Base-by-base conservation (phyloP, 768 basidiomycete genomes). In the Mycena floridula region DNA sequence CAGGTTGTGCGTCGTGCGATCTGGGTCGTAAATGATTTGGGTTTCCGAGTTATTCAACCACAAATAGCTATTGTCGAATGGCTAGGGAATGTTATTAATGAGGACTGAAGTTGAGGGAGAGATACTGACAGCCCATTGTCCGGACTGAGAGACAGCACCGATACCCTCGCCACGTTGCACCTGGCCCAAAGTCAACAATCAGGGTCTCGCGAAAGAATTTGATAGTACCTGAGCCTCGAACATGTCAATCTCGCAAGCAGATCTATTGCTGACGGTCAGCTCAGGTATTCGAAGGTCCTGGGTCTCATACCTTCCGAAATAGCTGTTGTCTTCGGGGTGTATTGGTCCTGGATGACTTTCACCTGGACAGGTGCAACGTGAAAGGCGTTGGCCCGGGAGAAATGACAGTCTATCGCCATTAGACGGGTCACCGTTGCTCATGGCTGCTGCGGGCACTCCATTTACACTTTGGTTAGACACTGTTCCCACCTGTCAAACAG, bases 181-280 rank as follows among this genome's bases (percentile, higher is more conserved):
- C 7, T 53, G 52, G 47, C 61, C 79, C 64, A 85, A 81, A 8
- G 64, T 93, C 92, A 46, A 95, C 82, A 37, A 95, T 59, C 60
- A 94, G 92, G 41, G 94, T 93, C 61, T 94, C 91, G 1, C 92
- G n/a, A 92, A 4, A 91, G 89, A 3, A 83, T 63, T n/a, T n/a
- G n/a, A n/a, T n/a, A n/a, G n/a, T n/a, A n/a, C n/a, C n/a, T n/a
- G n/a, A n/a, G n/a, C n/a, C n/a, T n/a, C n/a, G n/a, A n/a, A n/a
- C n/a, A n/a, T n/a, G n/a, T n/a, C n/a, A n/a, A n/a, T n/a, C n/a
- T n/a, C n/a, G n/a, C n/a, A n/a, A n/a, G n/a, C n/a, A n/a, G n/a
- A n/a, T n/a, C n/a, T n/a, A n/a, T n/a, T n/a, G n/a, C n/a, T n/a
- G n/a, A n/a, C n/a, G n/a, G n/a, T n/a, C n/a, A n/a, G n/a, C n/a